Percentiles rank a stretch among this genome's conserved stretches.
Conservation (phyloP, 2,329 filamentous ascomycete genomes). For the Fusarium denticulatum region DNA sequence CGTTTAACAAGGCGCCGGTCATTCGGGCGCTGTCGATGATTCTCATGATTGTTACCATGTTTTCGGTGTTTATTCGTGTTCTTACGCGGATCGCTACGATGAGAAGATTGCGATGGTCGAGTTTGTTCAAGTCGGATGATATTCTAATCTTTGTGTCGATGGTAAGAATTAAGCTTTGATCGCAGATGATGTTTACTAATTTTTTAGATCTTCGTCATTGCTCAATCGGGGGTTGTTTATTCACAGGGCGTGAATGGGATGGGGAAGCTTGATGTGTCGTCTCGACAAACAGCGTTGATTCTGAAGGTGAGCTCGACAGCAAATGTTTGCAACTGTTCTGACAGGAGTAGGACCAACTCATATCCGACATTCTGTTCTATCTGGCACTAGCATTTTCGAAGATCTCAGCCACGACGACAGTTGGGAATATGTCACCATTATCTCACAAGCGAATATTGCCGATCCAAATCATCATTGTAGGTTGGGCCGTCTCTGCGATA, state of each 20-base stretch:
- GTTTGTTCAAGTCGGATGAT: not conserved
- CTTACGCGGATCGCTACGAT: not conserved
- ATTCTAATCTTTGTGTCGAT: conserved; percentile 4
- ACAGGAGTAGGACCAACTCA: not conserved
- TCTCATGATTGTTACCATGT: conserved; percentile 2
- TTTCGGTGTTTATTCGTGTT: conserved; percentile 3
- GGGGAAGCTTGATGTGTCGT: not conserved
- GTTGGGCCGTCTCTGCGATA: not conserved
- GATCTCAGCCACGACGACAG: conserved; percentile 4
- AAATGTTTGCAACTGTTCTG: fast-evolving
- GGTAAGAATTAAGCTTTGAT: not conserved
- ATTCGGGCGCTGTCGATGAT: conserved; percentile 15
- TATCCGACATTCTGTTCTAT: not conserved
- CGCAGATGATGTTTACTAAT: fast-evolving
- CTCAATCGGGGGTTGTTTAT: not conserved
- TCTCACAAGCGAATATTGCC: not conserved
- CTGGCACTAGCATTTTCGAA: not conserved
- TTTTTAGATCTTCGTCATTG: not conserved
- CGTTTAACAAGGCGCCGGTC: conserved; percentile 13
- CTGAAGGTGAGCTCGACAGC: not conserved
- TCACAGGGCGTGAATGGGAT: not conserved
- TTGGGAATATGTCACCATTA: conserved; percentile 2
- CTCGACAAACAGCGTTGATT: not conserved
- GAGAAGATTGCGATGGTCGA: not conserved
- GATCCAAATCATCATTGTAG: not conserved